Evolutionary conservation across 108 stramenopile species (phyloP).

Genomic region (Pseudonitzschia delicatissima): DNA sequence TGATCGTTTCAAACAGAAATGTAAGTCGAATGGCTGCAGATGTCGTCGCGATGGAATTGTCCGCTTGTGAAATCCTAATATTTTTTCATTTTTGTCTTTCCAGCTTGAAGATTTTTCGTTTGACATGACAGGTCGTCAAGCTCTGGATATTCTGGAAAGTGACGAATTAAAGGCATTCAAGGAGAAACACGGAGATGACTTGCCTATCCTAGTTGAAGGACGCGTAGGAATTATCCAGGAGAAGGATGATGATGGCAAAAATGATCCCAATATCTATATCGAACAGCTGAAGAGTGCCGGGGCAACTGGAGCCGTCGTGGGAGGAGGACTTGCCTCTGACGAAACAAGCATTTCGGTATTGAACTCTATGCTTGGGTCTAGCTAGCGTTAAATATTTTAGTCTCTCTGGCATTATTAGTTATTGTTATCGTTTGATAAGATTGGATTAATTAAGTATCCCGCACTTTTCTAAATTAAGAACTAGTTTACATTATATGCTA

Average conservation of each 20-base stretch:
- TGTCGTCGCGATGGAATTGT: too few relatives aligned
- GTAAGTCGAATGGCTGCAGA: not conserved
- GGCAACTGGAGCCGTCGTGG: slow-evolving; percentile 74
- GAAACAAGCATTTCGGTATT: slow-evolving; percentile 15
- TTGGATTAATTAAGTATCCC: too few relatives aligned
- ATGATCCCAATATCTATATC: slow-evolving; percentile 38
- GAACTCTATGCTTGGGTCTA: not conserved
- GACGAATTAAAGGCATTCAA: slow-evolving; percentile 50
- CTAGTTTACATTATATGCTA: too few relatives aligned
- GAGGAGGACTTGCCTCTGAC: slow-evolving; percentile 52
- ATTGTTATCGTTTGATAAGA: not conserved
- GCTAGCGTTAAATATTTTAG: not conserved
- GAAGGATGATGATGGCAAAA: slow-evolving; percentile 21
- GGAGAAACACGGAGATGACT: slow-evolving; percentile 49
- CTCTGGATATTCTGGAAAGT: slow-evolving; percentile 59
- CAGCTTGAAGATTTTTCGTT: slow-evolving; percentile 71
- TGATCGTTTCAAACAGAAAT: slow-evolving; percentile 73
- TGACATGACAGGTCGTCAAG: slow-evolving; percentile 71
- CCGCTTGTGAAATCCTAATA: too few relatives aligned
- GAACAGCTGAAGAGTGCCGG: slow-evolving; percentile 62
- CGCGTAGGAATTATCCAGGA: slow-evolving; percentile 61
- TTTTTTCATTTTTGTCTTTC: not conserved
- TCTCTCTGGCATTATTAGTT: not conserved
- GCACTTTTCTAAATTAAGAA: too few relatives aligned
- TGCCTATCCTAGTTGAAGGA: slow-evolving; percentile 73